Base-by-base conservation (phyloP, 768 basidiomycete genomes). In the Lactifluus volemus region DNA sequence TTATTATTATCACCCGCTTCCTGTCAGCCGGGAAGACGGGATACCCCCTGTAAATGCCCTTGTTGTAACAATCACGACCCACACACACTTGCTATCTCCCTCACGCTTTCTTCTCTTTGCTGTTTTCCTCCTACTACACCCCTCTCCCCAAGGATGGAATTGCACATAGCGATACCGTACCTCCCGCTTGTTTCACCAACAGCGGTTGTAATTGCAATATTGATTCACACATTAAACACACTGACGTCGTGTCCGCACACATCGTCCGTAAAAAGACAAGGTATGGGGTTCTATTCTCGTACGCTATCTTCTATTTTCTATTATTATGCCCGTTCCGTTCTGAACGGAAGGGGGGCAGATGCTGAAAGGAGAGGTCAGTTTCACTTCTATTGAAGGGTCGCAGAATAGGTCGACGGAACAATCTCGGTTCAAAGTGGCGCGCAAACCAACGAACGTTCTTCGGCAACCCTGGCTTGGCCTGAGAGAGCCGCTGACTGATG, bases 141-240 rank as follows among this genome's bases (percentile, higher is more conserved):
- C 42, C 11, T 19, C n/a, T 49, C 12, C 30, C 25, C 25, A 25
- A 63, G 56, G 61, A 53, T 63, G 61, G 61, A 25, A 44, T 53
- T 58, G 30, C 61, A 32, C 61, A 58, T 58, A 53, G 55, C 51
- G 47, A 58, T 63, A 63, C 61, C 61, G 30, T 53, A 53, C 44
- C 29, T 52, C 5, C 39, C 34, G 39, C 32, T 32, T 52, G 10
- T 41, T 25, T 25, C 25, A 25, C 25, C 29, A 49, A 1, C 34
- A 8, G 48, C 47, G 57, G 52, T 25, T 53, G 45, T 63, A 63
- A 63, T 63, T 54, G 57, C 61, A 63, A 49, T 63, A 48, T 48
- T 51, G 30, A 32, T 48, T 8, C 55, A 48, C 25, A 19, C 39
- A 1, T 21, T 17, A n/a, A n/a, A n/a, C 8, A 41, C 11, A 21